Evolutionary conservation across 78 protist genomes (phyloP).

Genomic region (Emiliania huxleyi): DNA sequence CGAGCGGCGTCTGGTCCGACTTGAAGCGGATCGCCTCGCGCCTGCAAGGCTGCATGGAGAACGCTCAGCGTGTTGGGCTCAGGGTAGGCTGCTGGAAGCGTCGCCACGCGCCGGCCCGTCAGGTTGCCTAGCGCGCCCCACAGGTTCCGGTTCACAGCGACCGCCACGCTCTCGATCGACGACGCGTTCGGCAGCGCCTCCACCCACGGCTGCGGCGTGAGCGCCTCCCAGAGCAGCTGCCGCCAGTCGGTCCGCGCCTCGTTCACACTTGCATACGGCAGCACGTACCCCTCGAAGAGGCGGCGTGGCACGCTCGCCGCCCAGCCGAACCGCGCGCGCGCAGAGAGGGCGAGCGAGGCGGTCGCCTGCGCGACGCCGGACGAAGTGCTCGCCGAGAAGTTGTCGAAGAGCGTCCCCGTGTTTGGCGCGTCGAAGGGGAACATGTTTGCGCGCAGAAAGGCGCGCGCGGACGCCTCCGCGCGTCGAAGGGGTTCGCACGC

Average conservation of each 20-base stretch:
- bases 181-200: not conserved
- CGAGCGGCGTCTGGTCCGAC: not conserved
- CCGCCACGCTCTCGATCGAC: not conserved
- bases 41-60: no score
- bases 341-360: not conserved
- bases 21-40: not conserved
- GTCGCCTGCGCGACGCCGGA: not conserved
- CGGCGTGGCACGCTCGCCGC: not conserved
- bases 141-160: not conserved
- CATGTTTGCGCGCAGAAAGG: not conserved
- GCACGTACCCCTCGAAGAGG: not conserved
- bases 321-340: not conserved
- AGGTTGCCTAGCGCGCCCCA: not conserved
- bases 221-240: not conserved
- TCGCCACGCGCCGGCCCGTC: not conserved
- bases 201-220: not conserved
- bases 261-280: constrained; percentile 16
- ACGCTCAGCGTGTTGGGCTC: no score
- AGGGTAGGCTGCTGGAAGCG: no score
- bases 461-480: not conserved
- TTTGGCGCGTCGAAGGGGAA: not conserved
- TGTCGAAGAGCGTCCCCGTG: not conserved
- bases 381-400: no score
- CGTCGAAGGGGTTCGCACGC: not conserved
- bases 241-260: constrained; percentile 34